Evolutionary conservation across 345 rosid species (phyloP), one percentile per base, ranked within the genome.

Genomic region (Acer saccharum): DNA sequence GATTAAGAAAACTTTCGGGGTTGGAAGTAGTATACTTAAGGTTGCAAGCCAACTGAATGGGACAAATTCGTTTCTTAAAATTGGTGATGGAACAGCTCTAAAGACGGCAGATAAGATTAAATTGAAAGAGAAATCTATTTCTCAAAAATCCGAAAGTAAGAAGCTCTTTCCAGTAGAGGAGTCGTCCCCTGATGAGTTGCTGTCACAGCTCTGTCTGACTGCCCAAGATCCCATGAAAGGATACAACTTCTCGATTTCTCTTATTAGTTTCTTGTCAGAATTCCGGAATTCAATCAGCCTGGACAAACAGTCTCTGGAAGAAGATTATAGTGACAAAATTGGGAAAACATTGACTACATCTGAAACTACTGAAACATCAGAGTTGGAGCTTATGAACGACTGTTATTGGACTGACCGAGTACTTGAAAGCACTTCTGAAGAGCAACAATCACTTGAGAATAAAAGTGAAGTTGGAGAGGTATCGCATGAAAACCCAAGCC

Each of bases 251-350:
- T 76, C 68, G 32, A 54, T 70, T 69, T 39, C 79, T n/a, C 13
- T 85, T 7, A 72, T 82, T 75, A 60, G 71, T 66, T 87, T 86
- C 81, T 87, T 85, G 76, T 68, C 73, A 1, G 79, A 87, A 20
- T 76, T 87, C 68, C 77, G 90, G 77, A 84, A 79, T 84, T 88
- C 84, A 23, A 57, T 80, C 81, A 69, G 80, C 78, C 21, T 69
- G 43, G 85, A 84, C 71, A 72, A 70, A 68, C 76, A 78, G 74
- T 52, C 83, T 58, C 65, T 35, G 14, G 83, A 72, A 64, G 77
- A 73, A 76, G 67, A 74, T 44, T 48, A 72, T 71, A 79, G 73
- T 75, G 78, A 58, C n/a, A 60, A 63, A 50, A 72, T 65, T 75
- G 80, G n/a, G 78, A 73, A 86, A 76, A 84, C 82, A 69, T 77